Conservation (phyloP, 1,284 basidiomycete genomes). For the Apiotrichum gamsii region DNA sequence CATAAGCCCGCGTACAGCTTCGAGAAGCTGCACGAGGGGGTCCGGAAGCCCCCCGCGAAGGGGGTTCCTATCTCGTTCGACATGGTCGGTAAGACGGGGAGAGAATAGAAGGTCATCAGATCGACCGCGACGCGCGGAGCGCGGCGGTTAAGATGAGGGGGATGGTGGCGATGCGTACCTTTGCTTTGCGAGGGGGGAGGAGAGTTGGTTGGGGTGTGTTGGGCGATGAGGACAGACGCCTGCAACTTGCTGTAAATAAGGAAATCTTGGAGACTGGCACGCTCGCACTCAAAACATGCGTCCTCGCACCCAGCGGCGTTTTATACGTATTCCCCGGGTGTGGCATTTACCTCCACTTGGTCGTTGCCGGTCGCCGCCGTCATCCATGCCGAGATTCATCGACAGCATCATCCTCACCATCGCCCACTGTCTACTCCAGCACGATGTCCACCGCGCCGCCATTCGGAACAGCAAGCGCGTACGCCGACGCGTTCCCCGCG, state of each 20-base stretch:
- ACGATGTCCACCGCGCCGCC: conserved; percentile 28
- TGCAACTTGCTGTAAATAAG: no score
- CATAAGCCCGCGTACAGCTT: conserved; percentile 34
- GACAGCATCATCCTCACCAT: no score
- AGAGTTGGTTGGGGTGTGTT: no score
- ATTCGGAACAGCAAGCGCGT: conserved; percentile 45
- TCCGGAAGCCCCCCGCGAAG: conserved; percentile 47
- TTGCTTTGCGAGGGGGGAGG: no score
- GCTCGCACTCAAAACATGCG: no score
- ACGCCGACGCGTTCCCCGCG: conserved; percentile 45
- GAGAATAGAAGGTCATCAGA: conserved; percentile 49
- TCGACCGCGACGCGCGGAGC: background rate
- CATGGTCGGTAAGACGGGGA: conserved; percentile 51
- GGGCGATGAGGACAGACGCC: no score
- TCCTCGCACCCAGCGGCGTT: no score
- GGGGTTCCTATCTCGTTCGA: conserved; percentile 48
- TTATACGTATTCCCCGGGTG: no score
- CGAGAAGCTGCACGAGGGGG: conserved; percentile 23
- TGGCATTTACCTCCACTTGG: no score
- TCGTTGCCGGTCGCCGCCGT: no score
- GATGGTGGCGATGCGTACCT: conserved; percentile 13
- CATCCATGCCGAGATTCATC: no score
- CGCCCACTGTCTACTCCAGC: background rate
- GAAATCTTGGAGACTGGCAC: no score
- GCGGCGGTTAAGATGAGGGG: background rate